Conservation (phyloP, 108 stramenopile genomes). For the Asterionellopsis glacialis region DNA sequence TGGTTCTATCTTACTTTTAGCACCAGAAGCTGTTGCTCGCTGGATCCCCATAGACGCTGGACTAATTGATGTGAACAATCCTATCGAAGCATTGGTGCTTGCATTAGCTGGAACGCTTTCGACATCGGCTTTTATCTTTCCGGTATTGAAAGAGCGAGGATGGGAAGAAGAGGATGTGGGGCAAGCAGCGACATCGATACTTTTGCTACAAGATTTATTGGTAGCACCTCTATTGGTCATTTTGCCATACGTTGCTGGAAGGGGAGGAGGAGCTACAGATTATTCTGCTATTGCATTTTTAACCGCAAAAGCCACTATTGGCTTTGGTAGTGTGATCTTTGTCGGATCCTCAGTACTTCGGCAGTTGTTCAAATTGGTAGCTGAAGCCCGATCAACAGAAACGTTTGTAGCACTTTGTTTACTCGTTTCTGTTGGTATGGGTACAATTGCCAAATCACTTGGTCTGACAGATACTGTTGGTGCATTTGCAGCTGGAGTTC, state of each 20-base stretch:
- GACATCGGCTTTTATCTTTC: slow-evolving; percentile 73
- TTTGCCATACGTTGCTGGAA: slow-evolving; percentile 50
- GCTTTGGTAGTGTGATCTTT: slow-evolving; percentile 55
- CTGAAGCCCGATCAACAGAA: slow-evolving; percentile 53
- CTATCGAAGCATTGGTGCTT: slow-evolving; percentile 51
- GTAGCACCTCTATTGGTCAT: slow-evolving; percentile 70
- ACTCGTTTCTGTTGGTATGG: slow-evolving; percentile 67
- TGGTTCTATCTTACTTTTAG: slow-evolving; percentile 30
- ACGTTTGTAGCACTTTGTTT: slow-evolving; percentile 70
- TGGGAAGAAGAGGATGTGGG: slow-evolving; percentile 61
- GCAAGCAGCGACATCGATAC: slow-evolving; percentile 53
- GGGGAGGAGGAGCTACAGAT: slow-evolving; percentile 40
- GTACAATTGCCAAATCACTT: slow-evolving; percentile 44
- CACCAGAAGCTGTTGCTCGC: slow-evolving; percentile 21
- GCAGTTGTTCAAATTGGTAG: slow-evolving; percentile 45
- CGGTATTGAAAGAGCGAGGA: slow-evolving; percentile 58
- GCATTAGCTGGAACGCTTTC: slow-evolving; percentile 55
- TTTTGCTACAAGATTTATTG: slow-evolving; percentile 70
- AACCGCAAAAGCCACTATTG: slow-evolving; percentile 60
- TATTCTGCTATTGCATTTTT: slow-evolving; percentile 53
- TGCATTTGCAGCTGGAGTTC: slow-evolving; percentile 79
- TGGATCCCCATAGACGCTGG: slow-evolving; percentile 35
- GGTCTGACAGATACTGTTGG: slow-evolving; percentile 73
- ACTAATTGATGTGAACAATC: slow-evolving; percentile 48
- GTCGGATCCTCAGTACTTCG: slow-evolving; percentile 42